Conservation (phyloP, 805 yeast species). For the Priceomyces castillae region DNA sequence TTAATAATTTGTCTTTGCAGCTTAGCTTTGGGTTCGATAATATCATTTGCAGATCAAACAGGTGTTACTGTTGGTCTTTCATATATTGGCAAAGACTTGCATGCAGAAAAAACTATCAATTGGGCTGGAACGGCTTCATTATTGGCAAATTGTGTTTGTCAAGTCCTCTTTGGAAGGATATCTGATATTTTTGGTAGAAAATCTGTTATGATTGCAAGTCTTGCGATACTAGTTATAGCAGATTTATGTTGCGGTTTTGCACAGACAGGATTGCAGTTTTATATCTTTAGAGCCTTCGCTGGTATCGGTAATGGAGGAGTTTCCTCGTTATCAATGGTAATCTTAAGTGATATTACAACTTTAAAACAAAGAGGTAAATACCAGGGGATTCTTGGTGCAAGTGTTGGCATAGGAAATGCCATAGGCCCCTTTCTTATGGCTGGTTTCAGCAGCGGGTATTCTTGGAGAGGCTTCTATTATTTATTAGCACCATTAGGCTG, state of each 20-base stretch:
- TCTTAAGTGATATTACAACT: constrained; percentile 53
- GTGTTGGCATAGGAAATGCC: constrained; percentile 51
- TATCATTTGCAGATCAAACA: constrained; percentile 49
- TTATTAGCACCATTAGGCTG: constrained; percentile 43
- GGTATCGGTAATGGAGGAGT: constrained; percentile 59
- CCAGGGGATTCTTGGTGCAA: constrained; percentile 54
- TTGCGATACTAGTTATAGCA: constrained; percentile 38
- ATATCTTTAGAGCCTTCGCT: constrained; percentile 50
- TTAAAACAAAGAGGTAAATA: constrained; percentile 53
- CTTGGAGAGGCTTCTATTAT: constrained; percentile 57
- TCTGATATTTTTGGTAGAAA: constrained; percentile 58
- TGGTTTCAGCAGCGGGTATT: constrained; percentile 40
- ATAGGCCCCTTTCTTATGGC: constrained; percentile 59
- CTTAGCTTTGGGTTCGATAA: constrained; percentile 37
- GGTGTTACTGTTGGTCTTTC: constrained; percentile 50
- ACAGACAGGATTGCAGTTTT: constrained; percentile 47
- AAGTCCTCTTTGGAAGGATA: constrained; percentile 51
- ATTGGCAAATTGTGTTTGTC: constrained; percentile 51
- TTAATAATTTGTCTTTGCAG: constrained; percentile 37
- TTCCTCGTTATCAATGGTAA: constrained; percentile 49
- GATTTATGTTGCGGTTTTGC: constrained; percentile 54
- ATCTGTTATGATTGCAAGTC: constrained; percentile 36
- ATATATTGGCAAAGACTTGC: constrained; percentile 44
- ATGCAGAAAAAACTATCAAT: constrained; percentile 47
- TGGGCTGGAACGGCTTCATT: constrained; percentile 60